A percentile compares a stretch with the other conserved stretches of the same genome.
These are phyloP conservation scores for Russula dissimulans DNA, from an alignment of 768 basidiomycete genomes.

Conservation along the genomic window DNA sequence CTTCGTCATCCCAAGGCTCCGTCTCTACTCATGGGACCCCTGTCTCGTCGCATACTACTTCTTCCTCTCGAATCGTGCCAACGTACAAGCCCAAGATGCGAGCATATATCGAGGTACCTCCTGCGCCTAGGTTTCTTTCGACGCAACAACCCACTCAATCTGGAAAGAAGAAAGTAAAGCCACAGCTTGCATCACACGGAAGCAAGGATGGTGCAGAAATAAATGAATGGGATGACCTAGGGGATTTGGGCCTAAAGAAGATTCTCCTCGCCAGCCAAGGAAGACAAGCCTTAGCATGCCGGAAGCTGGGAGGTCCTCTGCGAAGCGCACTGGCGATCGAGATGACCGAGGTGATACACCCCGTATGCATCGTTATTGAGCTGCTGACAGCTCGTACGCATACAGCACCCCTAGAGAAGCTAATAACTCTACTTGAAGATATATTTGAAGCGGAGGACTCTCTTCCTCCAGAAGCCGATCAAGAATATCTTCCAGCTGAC, in stretches of 20 bases:
- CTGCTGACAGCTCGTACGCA: background rate
- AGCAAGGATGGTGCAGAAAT: background rate
- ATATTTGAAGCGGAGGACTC: slow-evolving; percentile 77
- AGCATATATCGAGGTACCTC: slow-evolving; percentile 26
- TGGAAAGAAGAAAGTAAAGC: slow-evolving; percentile 7
- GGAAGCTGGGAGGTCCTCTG: slow-evolving; percentile 40
- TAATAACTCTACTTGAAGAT: slow-evolving; percentile 69
- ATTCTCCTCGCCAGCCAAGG: slow-evolving; percentile 31
- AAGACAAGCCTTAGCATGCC: slow-evolving; percentile 20
- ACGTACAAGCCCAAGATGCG: slow-evolving; percentile 21
- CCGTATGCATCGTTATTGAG: background rate
- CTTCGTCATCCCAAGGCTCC: slow-evolving; percentile 13
- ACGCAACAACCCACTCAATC: slow-evolving; percentile 11
- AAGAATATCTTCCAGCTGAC: slow-evolving; percentile 44
- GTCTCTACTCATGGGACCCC: slow-evolving; percentile 5
- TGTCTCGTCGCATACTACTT: background rate
- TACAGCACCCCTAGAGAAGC: slow-evolving; percentile 63
- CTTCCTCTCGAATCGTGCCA: slow-evolving; percentile 7
- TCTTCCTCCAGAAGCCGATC: slow-evolving; percentile 46
- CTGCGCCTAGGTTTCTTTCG: slow-evolving; percentile 20
- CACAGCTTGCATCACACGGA: background rate
- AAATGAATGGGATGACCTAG: slow-evolving; percentile 20
- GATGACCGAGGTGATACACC: slow-evolving; percentile 55
- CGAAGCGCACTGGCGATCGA: slow-evolving; percentile 58
- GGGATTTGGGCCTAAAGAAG: slow-evolving; percentile 34